These are phyloP conservation scores for Coemansia sp. DNA, from an alignment of 192 early-diverging fungal species.

Conservation along the genomic window DNA sequence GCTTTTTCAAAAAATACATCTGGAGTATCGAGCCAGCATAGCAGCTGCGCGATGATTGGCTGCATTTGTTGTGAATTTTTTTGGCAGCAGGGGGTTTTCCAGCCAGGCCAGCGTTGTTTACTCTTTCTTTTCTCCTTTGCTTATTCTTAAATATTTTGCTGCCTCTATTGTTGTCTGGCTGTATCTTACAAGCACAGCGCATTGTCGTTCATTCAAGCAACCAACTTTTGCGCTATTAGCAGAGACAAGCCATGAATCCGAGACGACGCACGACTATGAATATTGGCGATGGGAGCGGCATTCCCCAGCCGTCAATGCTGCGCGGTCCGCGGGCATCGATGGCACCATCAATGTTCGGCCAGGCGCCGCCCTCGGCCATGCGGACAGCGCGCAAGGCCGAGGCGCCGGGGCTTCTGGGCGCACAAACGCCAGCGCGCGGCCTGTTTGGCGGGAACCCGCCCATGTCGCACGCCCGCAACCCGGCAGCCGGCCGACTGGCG, in stretches of 20 bases:
- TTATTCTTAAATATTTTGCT: background rate
- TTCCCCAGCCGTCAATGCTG: conserved; percentile 48
- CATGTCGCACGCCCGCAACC: conserved; percentile 42
- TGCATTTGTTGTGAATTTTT: conserved; percentile 7
- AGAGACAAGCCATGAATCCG: conserved; percentile 16
- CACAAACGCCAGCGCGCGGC: conserved; percentile 35
- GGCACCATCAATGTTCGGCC: conserved; percentile 46
- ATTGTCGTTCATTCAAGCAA: too few relatives aligned
- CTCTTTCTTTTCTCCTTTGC: conserved; percentile 1
- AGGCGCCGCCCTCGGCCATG: conserved; percentile 25
- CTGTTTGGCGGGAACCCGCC: conserved; percentile 32
- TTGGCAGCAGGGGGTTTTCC: conserved; percentile 1
- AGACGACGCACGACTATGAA: conserved; percentile 51
- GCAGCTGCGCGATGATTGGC: conserved; percentile 18
- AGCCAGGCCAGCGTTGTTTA: background rate
- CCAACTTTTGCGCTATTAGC: too few relatives aligned
- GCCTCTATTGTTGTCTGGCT: conserved; percentile 1
- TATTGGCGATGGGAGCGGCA: conserved; percentile 43
- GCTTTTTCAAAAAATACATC: background rate
- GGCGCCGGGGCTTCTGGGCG: conserved; percentile 19
- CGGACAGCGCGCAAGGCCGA: conserved; percentile 30
- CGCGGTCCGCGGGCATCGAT: conserved; percentile 47
- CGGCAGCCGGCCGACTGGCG: conserved; percentile 12
- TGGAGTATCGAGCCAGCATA: too few relatives aligned
- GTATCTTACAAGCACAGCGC: too few relatives aligned